Conservation (phyloP, 2,329 filamentous ascomycete genomes). For the Penicillium rolfsii region DNA sequence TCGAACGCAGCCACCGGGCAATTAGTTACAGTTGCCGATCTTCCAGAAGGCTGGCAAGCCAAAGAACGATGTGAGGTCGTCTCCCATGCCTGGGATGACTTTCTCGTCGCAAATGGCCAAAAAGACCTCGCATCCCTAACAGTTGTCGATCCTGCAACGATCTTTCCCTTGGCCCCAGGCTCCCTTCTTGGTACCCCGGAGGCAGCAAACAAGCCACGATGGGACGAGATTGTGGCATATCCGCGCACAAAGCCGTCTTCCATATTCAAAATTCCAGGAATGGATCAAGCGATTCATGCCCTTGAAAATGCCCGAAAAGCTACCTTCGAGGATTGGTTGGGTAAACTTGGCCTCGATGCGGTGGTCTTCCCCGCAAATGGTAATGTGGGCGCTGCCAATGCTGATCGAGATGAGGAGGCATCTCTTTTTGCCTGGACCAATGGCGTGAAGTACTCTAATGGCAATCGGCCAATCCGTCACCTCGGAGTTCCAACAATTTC, state of each 20-base stretch:
- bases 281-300: constrained; percentile 47
- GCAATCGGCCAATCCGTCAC: constrained; percentile 58
- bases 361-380: constrained; percentile 57
- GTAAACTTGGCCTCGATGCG: constrained; percentile 46
- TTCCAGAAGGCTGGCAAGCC: constrained; percentile 52
- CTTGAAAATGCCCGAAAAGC: constrained; percentile 55
- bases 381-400: constrained; percentile 55
- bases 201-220: constrained; percentile 30
- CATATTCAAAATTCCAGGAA: constrained; percentile 49
- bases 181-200: constrained; percentile 31
- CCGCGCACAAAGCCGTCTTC: constrained; percentile 33
- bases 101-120: constrained; percentile 51
- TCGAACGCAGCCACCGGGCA: constrained; percentile 38
- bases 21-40: constrained; percentile 47
- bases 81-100: constrained; percentile 58
- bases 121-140: constrained; percentile 42
- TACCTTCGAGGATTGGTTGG: constrained; percentile 58
- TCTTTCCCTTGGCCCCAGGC: constrained; percentile 42
- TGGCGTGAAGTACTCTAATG: constrained; percentile 59
- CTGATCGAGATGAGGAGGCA: constrained; percentile 44
- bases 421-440: constrained; percentile 51
- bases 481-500: constrained; percentile 59
- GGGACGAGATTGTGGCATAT: constrained; percentile 35
- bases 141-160: constrained; percentile 45
- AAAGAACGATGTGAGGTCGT: constrained; percentile 55